Base-by-base conservation (phyloP, 2,329 filamentous ascomycete species). In the Ascocoryne sarcoides region DNA sequence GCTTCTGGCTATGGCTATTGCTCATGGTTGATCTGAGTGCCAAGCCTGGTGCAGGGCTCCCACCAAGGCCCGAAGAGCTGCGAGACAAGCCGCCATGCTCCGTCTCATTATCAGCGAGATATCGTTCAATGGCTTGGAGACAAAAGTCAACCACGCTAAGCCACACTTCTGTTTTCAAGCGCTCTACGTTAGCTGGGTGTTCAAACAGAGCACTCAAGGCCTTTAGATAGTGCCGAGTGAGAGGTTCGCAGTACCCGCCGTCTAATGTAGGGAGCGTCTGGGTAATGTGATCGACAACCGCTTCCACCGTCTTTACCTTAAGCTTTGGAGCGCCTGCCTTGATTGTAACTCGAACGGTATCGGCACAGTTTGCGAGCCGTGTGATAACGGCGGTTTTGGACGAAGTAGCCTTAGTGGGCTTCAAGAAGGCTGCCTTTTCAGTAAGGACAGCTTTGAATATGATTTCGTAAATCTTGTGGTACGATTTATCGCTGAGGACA, bases 161-260 rank as follows among this genome's bases (percentile, higher is more conserved):
- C 55, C 58, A 60, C 20, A 46, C 71, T 10, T 76, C 69, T 15
- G 66, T 67, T 9, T 77, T 73, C 10, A 96, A 68, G 53, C 88
- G 80, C 61, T 96, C 93, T 19, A 84, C 78, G 59, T 93, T 87
- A 14, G 85, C 73, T 33, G 78, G 76, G 53, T 84, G 76, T 31
- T 78, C 75, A 14, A 96, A 70, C 3, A 95, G 63, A 19, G 74
- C 69, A 4, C 74, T 68, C 49, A 98, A 65, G 15, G 79, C 75
- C 64, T 85, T 94, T 50, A 85, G 71, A 58, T 95, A 94, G 55
- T 92, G 79, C 36, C 79, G 71, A 17, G 79, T 65, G 4, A 98
- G 68, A 10, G 83, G 80, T 42, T 79, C 70, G 48, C 86, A 78
- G 39, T 82, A 75, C 2, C 68, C 71, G 10, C 77, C 77, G 39